phyloP scores from a whole-genome alignment of 2,329 filamentous ascomycete genomes.

The Penicillium fuscoglaucum region DNA sequence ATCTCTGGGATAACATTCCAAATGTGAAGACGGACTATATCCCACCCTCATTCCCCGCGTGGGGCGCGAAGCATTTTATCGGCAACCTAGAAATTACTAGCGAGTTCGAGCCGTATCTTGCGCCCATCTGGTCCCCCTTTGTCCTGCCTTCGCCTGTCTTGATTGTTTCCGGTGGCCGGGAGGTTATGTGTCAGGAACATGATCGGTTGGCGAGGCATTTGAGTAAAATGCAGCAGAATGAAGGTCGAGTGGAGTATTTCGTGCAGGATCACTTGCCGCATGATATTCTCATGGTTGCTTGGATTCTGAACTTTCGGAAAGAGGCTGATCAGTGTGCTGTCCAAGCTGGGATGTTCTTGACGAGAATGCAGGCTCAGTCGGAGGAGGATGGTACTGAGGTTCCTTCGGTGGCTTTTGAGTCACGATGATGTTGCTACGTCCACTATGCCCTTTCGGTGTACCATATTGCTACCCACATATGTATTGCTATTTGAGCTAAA shows the following conservation, averaged over 20 bases:
- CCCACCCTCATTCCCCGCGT: slow-evolving; percentile 4
- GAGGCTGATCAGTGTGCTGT: slow-evolving; percentile 9
- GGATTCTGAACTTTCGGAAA: slow-evolving; percentile 6
- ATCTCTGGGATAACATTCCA: slow-evolving; percentile 8
- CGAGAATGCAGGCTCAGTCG: not conserved
- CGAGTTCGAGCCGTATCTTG: slow-evolving; percentile 2
- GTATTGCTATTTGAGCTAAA: not conserved
- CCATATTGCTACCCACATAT: not conserved
- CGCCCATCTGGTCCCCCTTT: slow-evolving; percentile 8
- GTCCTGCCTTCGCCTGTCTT: slow-evolving; percentile 4
- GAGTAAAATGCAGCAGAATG: slow-evolving; percentile 9
- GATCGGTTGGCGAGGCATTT: slow-evolving; percentile 7
- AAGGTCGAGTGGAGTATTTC: slow-evolving; percentile 10
- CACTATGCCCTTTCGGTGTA: not conserved
- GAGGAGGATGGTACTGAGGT: not conserved
- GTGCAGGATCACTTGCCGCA: slow-evolving; percentile 7
- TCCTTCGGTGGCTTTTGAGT: slow-evolving; percentile 1
- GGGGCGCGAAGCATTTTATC: slow-evolving; percentile 7
- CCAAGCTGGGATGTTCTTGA: slow-evolving; percentile 3
- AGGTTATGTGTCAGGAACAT: slow-evolving; percentile 14
- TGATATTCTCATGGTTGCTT: slow-evolving; percentile 11
- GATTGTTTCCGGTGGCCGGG: slow-evolving; percentile 7
- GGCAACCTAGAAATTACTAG: slow-evolving; percentile 4
- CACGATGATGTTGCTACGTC: not conserved
- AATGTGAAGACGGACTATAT: slow-evolving; percentile 6